Conservation (phyloP, 495 filamentous ascomycete genomes). For the Penicillium salamii region DNA sequence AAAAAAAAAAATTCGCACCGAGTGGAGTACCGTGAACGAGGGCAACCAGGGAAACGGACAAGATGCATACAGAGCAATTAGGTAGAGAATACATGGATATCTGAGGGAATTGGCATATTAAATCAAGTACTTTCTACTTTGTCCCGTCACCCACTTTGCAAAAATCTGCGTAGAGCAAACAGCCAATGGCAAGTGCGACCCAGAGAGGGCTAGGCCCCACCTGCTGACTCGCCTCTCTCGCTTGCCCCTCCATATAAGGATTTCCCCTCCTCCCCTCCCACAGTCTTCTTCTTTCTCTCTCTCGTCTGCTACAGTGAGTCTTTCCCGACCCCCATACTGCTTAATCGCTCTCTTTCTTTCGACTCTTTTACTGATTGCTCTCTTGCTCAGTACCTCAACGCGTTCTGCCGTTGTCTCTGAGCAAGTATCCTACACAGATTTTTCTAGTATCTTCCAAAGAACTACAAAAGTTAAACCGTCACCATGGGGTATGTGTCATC, state of each 20-base stretch:
- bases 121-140: constrained; percentile 4
- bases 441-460: constrained; percentile 46
- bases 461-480: constrained; percentile 45
- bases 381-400: constrained; percentile 51
- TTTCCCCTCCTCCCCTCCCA: constrained; percentile 46
- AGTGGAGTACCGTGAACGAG: constrained; percentile 15
- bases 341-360: constrained; percentile 18
- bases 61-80: background rate
- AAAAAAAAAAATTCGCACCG: constrained; percentile 30
- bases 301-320: constrained; percentile 51
- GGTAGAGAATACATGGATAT: background rate
- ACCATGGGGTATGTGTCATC: constrained; percentile 50
- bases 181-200: constrained; percentile 28
- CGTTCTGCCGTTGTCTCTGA: constrained; percentile 51
- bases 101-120: background rate
- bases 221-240: constrained; percentile 43
- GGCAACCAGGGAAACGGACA: constrained; percentile 32
- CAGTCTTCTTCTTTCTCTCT: constrained; percentile 40
- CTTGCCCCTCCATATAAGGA: constrained; percentile 55
- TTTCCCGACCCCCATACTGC: constrained; percentile 33
- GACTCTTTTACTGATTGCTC: constrained; percentile 30
- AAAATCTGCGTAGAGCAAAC: constrained; percentile 35
- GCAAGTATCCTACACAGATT: constrained; percentile 33
- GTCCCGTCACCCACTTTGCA: constrained; percentile 26
- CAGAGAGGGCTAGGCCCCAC: constrained; percentile 42